Evolutionary conservation across 441 rosid genomes (phyloP).

Genomic region (Euphorbia corollata): DNA sequence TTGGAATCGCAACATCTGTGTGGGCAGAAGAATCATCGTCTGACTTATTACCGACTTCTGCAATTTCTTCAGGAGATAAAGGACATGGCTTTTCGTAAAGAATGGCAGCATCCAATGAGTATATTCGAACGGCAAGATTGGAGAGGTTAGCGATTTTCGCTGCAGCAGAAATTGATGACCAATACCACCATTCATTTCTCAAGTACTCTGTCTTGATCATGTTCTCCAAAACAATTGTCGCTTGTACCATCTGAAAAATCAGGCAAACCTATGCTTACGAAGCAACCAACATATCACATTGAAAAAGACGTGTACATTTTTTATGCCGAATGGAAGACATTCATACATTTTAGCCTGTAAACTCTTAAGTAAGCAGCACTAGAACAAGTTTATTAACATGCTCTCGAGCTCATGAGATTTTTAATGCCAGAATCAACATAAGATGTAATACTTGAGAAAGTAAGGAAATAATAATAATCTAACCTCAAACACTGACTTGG

Average conservation of each 20-base stretch:
- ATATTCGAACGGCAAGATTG: constrained; percentile 45
- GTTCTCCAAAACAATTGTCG: constrained; percentile 41
- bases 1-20: constrained; percentile 14
- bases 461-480: constrained; percentile 10
- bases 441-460: background rate
- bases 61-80: constrained; percentile 18
- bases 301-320: too few relatives aligned
- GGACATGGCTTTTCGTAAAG: constrained; percentile 29
- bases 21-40: constrained; percentile 10
- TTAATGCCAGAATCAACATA: background rate
- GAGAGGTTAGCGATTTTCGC: constrained; percentile 41
- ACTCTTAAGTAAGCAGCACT: too few relatives aligned
- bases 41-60: constrained; percentile 13
- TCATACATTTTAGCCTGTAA: too few relatives aligned
- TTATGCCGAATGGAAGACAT: too few relatives aligned
- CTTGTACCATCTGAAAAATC: constrained; percentile 49
- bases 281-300: background rate
- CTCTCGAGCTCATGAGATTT: too few relatives aligned
- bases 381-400: too few relatives aligned
- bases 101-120: constrained; percentile 48
- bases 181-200: constrained; percentile 52
- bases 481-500: constrained; percentile 49
- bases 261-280: background rate
- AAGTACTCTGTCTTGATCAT: constrained; percentile 46
- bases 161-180: constrained; percentile 49